These are phyloP conservation scores for Pythium apleroticum DNA, from an alignment of 352 stramenopile genomes.

Conservation along the genomic window DNA sequence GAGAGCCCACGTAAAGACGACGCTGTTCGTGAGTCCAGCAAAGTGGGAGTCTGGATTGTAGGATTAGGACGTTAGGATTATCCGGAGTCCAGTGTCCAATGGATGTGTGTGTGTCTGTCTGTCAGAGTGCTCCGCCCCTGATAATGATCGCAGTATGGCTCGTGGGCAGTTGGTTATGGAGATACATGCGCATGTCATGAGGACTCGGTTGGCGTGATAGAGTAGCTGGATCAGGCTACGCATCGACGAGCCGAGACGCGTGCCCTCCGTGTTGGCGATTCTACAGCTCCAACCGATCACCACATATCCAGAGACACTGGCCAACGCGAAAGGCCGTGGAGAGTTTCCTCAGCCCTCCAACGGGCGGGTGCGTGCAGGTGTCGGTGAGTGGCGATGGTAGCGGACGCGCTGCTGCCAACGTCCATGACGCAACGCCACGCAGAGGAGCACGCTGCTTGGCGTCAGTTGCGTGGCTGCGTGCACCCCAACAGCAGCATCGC, in stretches of 20 bases:
- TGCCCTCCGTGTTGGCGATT: no score
- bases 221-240: no score
- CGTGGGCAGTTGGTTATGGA: neutral
- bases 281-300: neutral
- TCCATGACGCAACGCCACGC: neutral
- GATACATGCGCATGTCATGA: neutral
- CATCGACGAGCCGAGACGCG: no score
- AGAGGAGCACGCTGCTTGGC: neutral
- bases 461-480: neutral
- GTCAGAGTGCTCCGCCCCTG: neutral
- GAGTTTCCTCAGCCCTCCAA: no score
- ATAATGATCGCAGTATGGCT: neutral
- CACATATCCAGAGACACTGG: neutral
- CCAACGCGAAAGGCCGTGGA: neutral
- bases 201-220: no score
- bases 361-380: neutral
- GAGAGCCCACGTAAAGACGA: neutral
- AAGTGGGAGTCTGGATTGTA: neutral
- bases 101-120: no score
- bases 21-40: neutral
- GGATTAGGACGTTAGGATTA: no score
- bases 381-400: neutral
- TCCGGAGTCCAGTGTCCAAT: neutral
- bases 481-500: constrained; percentile 2
- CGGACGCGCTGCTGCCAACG: no score